Conservation (phyloP, 495 filamentous ascomycete species). For the Penicillium coffeae region DNA sequence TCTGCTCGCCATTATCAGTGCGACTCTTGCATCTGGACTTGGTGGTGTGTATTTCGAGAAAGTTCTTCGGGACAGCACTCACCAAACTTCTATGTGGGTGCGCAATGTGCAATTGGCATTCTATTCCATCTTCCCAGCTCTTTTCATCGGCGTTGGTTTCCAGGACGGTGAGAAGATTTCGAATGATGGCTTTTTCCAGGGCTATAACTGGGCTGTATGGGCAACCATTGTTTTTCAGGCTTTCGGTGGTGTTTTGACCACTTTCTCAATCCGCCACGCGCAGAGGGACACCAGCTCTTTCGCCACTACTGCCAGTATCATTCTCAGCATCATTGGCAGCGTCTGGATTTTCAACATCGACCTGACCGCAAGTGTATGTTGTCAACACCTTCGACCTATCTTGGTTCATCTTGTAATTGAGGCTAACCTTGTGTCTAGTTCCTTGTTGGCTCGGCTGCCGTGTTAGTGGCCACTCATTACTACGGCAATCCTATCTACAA, state of each 20-base stretch:
- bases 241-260: conserved; percentile 74
- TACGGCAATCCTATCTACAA: conserved; percentile 55
- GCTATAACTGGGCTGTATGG: conserved; percentile 92
- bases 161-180: conserved; percentile 82
- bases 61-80: conserved; percentile 77
- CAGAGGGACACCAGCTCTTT: conserved; percentile 70
- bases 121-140: conserved; percentile 82
- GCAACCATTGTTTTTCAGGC: conserved; percentile 77
- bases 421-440: conserved; percentile 57
- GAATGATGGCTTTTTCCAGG: conserved; percentile 82
- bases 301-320: conserved; percentile 83
- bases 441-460: conserved; percentile 69
- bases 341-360: conserved; percentile 79
- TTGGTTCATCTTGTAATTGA: not conserved
- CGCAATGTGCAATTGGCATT: conserved; percentile 91
- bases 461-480: conserved; percentile 77
- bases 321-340: conserved; percentile 79
- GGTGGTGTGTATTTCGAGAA: conserved; percentile 95
- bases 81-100: conserved; percentile 74
- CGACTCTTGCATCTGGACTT: conserved; percentile 74
- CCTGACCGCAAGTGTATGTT: conserved; percentile 65
- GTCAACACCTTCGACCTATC: conserved; percentile 5
- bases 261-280: conserved; percentile 80
- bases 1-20: conserved; percentile 69
- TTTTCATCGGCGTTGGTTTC: conserved; percentile 80